Conservation (phyloP, 768 basidiomycete genomes). For the Termitomyces sp. region DNA sequence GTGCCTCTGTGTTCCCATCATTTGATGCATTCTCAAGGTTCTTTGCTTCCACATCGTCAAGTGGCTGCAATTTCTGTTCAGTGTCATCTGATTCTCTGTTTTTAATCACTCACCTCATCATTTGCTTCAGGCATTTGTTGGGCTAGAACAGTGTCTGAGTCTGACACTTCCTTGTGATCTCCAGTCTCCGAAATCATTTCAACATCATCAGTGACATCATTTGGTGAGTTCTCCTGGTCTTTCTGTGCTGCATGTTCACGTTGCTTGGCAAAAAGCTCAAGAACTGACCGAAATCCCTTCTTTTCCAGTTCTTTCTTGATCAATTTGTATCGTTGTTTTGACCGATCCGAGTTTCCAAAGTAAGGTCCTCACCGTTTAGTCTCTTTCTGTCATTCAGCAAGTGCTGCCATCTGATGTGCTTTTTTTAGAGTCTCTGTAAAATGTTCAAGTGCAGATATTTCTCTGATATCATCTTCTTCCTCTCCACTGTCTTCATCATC, state of each 20-base stretch:
- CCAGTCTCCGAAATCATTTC: neutral
- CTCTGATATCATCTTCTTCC: neutral
- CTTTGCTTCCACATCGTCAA: no score
- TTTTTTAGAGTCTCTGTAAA: neutral
- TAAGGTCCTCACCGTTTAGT: neutral
- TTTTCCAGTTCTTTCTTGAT: no score
- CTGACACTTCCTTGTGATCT: neutral
- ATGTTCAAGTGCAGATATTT: neutral
- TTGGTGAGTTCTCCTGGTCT: neutral
- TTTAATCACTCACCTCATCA: neutral
- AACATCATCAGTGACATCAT: neutral
- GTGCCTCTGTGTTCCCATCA: no score
- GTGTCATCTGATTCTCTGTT: neutral
- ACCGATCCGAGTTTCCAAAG: neutral
- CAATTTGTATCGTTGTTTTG: neutral
- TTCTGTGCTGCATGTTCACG: neutral
- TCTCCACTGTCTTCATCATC: neutral
- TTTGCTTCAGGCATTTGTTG: neutral
- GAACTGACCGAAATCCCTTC: neutral
- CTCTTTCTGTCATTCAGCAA: neutral
- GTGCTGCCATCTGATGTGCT: neutral
- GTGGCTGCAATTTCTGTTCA: no score
- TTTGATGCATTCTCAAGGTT: neutral
- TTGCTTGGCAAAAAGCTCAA: neutral
- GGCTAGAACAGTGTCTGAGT: no score